Evolutionary conservation across 345 rosid genomes (phyloP), one percentile per base, ranked within the genome.

Genomic region (Citrus mangshanensis): DNA sequence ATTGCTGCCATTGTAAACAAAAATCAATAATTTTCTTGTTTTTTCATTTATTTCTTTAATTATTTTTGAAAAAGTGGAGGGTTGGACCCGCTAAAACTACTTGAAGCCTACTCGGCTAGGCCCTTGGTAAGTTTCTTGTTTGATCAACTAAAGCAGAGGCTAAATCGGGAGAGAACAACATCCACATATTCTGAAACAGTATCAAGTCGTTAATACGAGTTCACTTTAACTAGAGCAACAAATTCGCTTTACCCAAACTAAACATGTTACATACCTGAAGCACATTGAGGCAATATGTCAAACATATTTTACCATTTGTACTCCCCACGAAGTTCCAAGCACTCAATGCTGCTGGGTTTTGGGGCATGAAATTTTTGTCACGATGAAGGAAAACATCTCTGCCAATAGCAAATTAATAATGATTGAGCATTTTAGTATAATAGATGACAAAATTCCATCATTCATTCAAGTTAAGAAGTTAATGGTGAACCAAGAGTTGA

Each of bases 201-300:
- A 42, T 42, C 12, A 42, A 10, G 14, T 42, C 51, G 14, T 13
- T 54, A 42, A 1, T 35, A 7, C 40, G 30, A 40, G 42, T 42
- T 40, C 58, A 38, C 30, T 70, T 40, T 30, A 46, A 74, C 51
- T 46, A 46, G 14, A 35, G 37, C 37, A 21, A 14, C 30, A 55
- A 56, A 32, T 42, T 40, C 46, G 22, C 30, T 70, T 40, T 40
- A 61, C 3, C 6, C 6, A 68, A 73, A 70, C 62, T 51, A 16
- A 35, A 66, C 12, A 75, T 32, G 60, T 24, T n/a, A 38, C 85
- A 56, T 75, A 93, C 98, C 99, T 95, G 98, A 78, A 95, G 97
- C 75, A 89, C 87, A 82, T 95, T 89, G 77, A 95, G 96, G 97
- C 99, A 95, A 85, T 93, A 95, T 51, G 99, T 95, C 78, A 93